Percentiles rank a stretch among this genome's conserved stretches.
Evolutionary conservation across 2,329 filamentous ascomycete species (phyloP).

Genomic region (Tolypocladium sp.): DNA sequence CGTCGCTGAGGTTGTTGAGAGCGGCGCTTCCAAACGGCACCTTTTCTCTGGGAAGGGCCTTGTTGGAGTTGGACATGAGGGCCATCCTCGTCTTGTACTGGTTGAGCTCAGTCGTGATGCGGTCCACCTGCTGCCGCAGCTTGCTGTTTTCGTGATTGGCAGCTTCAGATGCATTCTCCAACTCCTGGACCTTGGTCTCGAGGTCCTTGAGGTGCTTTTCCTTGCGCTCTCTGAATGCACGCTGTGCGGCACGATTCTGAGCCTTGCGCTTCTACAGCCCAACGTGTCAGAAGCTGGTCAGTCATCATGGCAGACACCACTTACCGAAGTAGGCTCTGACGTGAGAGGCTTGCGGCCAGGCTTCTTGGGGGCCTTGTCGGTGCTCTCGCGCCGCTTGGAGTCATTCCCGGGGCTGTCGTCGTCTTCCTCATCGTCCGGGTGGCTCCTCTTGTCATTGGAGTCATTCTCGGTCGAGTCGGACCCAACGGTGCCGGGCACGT

Average conservation of each 20-base stretch:
- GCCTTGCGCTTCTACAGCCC: conserved; percentile 79
- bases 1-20: conserved; percentile 55
- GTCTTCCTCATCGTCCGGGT: conserved; percentile 61
- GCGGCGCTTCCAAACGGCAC: conserved; percentile 33
- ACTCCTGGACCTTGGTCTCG: conserved; percentile 66
- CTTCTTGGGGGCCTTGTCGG: conserved; percentile 87
- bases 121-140: conserved; percentile 80
- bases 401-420: conserved; percentile 37
- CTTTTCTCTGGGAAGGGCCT: conserved; percentile 29
- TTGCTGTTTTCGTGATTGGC: conserved; percentile 79
- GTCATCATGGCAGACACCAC: conserved; percentile 26
- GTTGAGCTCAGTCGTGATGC: conserved; percentile 72
- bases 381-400: conserved; percentile 68
- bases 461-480: conserved; percentile 49
- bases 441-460: conserved; percentile 61
- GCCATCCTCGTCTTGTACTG: conserved; percentile 87
- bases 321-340: conserved; percentile 89
- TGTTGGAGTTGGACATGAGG: conserved; percentile 32
- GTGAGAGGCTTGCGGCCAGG: conserved; percentile 92
- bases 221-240: conserved; percentile 89
- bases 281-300: background rate
- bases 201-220: conserved; percentile 83
- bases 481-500: conserved; percentile 48
- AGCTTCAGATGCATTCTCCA: conserved; percentile 75
- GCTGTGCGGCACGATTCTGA: conserved; percentile 85